Percentiles rank a stretch among this genome's conserved stretches.
phyloP scores from a whole-genome alignment of 768 basidiomycete species.

The Phanerochaete sordida region DNA sequence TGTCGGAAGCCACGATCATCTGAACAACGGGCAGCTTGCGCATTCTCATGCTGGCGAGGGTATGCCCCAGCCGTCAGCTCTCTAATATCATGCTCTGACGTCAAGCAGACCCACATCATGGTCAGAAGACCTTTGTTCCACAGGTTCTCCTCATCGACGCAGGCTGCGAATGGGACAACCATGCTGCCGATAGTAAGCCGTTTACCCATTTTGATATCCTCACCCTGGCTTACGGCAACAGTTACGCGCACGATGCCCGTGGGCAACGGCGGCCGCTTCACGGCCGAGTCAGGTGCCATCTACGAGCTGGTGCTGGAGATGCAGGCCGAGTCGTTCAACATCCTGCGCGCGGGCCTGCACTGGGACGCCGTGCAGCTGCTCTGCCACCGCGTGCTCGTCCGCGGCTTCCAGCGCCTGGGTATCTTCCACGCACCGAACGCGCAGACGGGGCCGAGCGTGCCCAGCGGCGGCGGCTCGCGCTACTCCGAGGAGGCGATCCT shows the following conservation, averaged over 20 bases:
- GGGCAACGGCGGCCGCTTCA: constrained; percentile 92
- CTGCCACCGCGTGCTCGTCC: constrained; percentile 79
- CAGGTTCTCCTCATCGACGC: constrained; percentile 91
- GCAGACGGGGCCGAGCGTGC: constrained; percentile 14
- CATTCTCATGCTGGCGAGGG: constrained; percentile 25
- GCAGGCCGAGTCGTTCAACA: constrained; percentile 68
- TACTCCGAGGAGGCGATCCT: constrained; percentile 69
- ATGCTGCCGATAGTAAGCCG: constrained; percentile 57
- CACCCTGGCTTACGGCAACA: constrained; percentile 14
- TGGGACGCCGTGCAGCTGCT: constrained; percentile 88
- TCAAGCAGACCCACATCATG: not conserved
- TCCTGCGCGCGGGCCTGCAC: constrained; percentile 59
- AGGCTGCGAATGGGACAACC: constrained; percentile 83
- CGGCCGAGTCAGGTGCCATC: constrained; percentile 73
- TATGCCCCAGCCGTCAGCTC: not conserved
- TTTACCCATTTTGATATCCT: not conserved
- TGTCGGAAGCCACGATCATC: constrained; percentile 48
- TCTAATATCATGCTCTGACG: too few species aligned
- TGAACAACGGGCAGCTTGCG: constrained; percentile 47
- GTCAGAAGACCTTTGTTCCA: constrained; percentile 41
- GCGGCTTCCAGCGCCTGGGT: constrained; percentile 78
- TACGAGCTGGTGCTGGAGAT: constrained; percentile 87
- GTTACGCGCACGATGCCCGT: constrained; percentile 80
- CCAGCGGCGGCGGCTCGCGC: constrained; percentile 43
- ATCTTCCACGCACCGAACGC: constrained; percentile 68